Evolutionary conservation across 2,329 filamentous ascomycete species (phyloP).

Genomic region (Fusarium succisae): DNA sequence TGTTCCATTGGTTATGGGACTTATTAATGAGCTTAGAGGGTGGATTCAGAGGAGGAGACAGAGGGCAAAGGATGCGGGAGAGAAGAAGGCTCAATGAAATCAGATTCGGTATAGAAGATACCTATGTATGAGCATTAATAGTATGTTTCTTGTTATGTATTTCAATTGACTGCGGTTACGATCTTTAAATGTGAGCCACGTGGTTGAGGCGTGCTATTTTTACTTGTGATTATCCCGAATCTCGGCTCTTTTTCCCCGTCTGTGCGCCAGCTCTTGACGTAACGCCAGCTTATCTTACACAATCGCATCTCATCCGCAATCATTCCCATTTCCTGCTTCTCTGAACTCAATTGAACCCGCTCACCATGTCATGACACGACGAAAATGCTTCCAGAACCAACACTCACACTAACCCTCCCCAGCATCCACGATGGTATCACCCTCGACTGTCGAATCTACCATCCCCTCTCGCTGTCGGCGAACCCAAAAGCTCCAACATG

Average conservation of each 20-base stretch:
- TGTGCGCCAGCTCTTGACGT: slow-evolving; percentile 29
- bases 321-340: neutral
- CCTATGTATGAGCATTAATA: slow-evolving; percentile 24
- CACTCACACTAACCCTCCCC: slow-evolving; percentile 78
- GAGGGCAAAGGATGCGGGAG: slow-evolving; percentile 51
- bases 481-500: slow-evolving; percentile 50
- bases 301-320: slow-evolving; percentile 4
- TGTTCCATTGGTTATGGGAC: slow-evolving; percentile 85
- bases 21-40: slow-evolving; percentile 81
- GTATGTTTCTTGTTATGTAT: neutral
- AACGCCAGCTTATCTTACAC: neutral
- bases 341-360: neutral
- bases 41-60: slow-evolving; percentile 61
- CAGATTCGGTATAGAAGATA: slow-evolving; percentile 12
- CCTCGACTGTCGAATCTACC: slow-evolving; percentile 86
- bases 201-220: neutral
- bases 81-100: slow-evolving; percentile 50
- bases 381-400: slow-evolving; percentile 65
- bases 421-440: slow-evolving; percentile 81
- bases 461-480: slow-evolving; percentile 62
- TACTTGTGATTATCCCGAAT: slow-evolving; percentile 5
- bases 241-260: slow-evolving; percentile 26
- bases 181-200: neutral
- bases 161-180: neutral
- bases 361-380: slow-evolving; percentile 34